phyloP scores from a whole-genome alignment of 23 red algal genomes.

The Agarophyton chilense region DNA sequence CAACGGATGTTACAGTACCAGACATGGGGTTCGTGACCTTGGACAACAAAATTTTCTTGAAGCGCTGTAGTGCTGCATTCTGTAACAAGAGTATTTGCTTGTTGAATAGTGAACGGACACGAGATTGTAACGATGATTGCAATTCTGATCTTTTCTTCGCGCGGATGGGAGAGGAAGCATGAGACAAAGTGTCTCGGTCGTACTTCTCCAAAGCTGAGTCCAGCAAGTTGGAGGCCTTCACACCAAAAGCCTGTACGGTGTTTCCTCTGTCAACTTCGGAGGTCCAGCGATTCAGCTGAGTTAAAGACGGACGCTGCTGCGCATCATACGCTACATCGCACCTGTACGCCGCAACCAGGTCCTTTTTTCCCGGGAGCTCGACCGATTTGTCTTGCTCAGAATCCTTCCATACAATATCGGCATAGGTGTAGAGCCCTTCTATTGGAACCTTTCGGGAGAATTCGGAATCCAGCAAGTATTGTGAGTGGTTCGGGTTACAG shows the following conservation, averaged over 20 bases:
- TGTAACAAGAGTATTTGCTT: slow-evolving; percentile 93
- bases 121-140: slow-evolving; percentile 66
- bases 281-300: slow-evolving; percentile 79
- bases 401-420: slow-evolving; percentile 87
- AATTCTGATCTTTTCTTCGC: slow-evolving; percentile 83
- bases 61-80: slow-evolving; percentile 78
- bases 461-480: slow-evolving; percentile 53
- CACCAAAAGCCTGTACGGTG: slow-evolving; percentile 68
- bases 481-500: slow-evolving; percentile 29
- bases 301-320: slow-evolving; percentile 58
- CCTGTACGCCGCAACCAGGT: slow-evolving; percentile 86
- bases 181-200: slow-evolving; percentile 75
- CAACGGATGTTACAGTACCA: slow-evolving; percentile 69
- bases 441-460: slow-evolving; percentile 80
- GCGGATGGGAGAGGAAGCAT: slow-evolving; percentile 74
- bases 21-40: slow-evolving; percentile 62
- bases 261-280: slow-evolving; percentile 85
- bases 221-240: slow-evolving; percentile 75
- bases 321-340: slow-evolving; percentile 85
- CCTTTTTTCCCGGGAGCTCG: slow-evolving; percentile 67
- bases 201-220: slow-evolving; percentile 72
- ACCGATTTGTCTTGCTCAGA: slow-evolving; percentile 64
- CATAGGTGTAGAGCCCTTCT: slow-evolving; percentile 87
- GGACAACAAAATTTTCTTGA: slow-evolving; percentile 85
- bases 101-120: slow-evolving; percentile 86